Evolutionary conservation across 148 eudicot genomes (phyloP), one percentile per base, ranked within the genome.

Genomic region (Simmondsia chinensis): DNA sequence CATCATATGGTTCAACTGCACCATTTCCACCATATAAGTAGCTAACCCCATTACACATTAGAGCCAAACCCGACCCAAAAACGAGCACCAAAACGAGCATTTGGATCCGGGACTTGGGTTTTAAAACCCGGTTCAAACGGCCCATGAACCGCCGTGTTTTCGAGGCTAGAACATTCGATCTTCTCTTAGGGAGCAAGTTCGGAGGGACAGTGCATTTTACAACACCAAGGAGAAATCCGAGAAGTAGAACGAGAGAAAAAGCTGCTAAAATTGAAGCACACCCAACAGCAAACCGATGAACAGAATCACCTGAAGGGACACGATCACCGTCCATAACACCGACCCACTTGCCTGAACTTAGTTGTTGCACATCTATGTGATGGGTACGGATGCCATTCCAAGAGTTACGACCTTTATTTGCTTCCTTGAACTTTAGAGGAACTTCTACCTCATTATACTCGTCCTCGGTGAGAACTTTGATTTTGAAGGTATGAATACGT

Each of bases 371-470:
- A 45, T 91, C 99, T 20, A 91, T 85, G 60, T 82, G 95, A 66
- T 91, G 99, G 45, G 68, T 48, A 16, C 99, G 94, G 40, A 68
- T 73, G 11, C 95, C 95, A 54, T 85, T 85, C 99, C 99, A 91
- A 2, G 83, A 67, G 48, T 91, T 91, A 13, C 69, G 57, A 10
- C 99, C 89, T 54, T 85, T 91, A 9, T 22, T 49, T 24, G 88
- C 64, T 51, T 74, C 76, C 19, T 54, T 38, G 19, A 85, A 66
- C 5, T 86, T 81, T 14, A 66, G 53, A 7, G 85, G 72, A 11
- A 91, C 94, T 56, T 91, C 89, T 0, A 68, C 80, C 64, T 91
- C 99, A 58, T 43, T 60, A 57, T 60, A 91, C n/a, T 74, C 86
- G 3, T 72, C 29, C 34, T 72, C 65, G 4, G 77, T 82, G 34